These are phyloP conservation scores for Curvularia sp. DNA, from an alignment of 2,329 filamentous ascomycete species.

Conservation along the genomic window DNA sequence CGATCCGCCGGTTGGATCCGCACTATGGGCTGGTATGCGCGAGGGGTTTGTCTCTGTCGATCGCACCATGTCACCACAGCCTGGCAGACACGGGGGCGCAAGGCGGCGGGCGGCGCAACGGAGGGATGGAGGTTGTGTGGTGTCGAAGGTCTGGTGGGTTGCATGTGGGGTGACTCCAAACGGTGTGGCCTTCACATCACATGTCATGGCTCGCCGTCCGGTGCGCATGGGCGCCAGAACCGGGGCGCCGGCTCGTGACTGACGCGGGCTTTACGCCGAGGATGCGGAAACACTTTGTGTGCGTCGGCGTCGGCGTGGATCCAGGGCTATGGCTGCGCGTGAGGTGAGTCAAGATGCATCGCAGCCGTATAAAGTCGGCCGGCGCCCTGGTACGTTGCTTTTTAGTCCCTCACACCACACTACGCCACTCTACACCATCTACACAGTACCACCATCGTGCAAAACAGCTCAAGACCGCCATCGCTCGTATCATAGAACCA, in stretches of 20 bases:
- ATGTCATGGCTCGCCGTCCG: neutral
- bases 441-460: neutral
- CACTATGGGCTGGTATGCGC: neutral
- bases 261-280: neutral
- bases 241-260: conserved; percentile 5
- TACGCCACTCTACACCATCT: neutral
- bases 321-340: neutral
- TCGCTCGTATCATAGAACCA: neutral
- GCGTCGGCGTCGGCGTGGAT: conserved; percentile 1
- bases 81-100: too few species aligned
- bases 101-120: neutral
- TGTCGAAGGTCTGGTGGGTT: neutral
- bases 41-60: neutral
- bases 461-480: neutral
- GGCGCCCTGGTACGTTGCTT: neutral
- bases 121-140: neutral
- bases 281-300: neutral
- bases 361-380: neutral
- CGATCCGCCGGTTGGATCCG: neutral
- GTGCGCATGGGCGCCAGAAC: neutral
- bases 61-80: neutral
- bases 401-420: neutral
- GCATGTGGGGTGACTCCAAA: conserved; percentile 5
- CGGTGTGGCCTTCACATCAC: conserved; percentile 7
- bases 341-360: conserved; percentile 4